phyloP scores from a whole-genome alignment of 768 basidiomycete genomes.

The Hysterangium stoloniferum region DNA sequence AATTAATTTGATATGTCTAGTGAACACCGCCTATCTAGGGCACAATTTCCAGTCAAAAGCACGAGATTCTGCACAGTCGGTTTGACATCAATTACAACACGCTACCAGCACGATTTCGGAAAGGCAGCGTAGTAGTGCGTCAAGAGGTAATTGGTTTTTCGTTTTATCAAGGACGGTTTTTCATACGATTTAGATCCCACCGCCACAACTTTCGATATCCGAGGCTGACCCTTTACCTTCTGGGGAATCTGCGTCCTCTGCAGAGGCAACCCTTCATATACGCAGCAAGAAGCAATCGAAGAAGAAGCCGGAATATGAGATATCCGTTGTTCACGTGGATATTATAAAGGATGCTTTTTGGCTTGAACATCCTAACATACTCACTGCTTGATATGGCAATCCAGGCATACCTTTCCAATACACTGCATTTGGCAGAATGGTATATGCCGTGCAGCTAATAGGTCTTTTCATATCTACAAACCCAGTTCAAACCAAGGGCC shows the following conservation, averaged over 20 bases:
- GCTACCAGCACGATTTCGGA: conserved; percentile 62
- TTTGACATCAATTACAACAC: conserved; percentile 88
- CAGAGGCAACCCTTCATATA: conserved; percentile 12
- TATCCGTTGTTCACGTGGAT: conserved; percentile 71
- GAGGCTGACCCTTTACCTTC: background rate
- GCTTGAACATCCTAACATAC: conserved; percentile 48
- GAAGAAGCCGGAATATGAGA: conserved; percentile 33
- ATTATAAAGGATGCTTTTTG: conserved; percentile 81
- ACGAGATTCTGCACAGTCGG: conserved; percentile 79
- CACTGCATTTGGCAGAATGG: too few relatives aligned
- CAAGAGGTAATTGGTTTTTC: conserved; percentile 36
- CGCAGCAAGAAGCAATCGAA: conserved; percentile 19
- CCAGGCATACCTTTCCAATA: too few relatives aligned
- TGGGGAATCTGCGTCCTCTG: background rate
- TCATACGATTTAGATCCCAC: background rate
- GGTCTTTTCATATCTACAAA: too few relatives aligned
- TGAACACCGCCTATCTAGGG: conserved; percentile 51
- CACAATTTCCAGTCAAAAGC: conserved; percentile 81
- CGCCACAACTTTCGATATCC: background rate
- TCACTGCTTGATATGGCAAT: too few relatives aligned
- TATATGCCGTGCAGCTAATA: too few relatives aligned
- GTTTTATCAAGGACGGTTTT: background rate
- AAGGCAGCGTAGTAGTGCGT: conserved; percentile 79
- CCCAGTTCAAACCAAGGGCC: too few relatives aligned
- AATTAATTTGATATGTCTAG: background rate